phyloP scores from a whole-genome alignment of 805 yeast species.

The Soucietia sequanensis region DNA sequence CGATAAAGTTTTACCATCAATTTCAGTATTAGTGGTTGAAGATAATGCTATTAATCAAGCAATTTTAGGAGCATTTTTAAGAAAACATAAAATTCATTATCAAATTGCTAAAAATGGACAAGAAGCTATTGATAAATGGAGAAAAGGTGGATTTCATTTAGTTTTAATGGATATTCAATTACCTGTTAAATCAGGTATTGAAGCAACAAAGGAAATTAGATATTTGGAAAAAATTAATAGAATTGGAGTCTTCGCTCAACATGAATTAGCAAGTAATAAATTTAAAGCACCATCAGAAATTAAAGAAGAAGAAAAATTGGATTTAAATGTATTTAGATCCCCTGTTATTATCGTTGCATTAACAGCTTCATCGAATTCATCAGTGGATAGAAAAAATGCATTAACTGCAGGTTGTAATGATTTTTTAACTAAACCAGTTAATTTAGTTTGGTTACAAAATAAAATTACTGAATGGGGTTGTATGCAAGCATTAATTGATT shows the following conservation, averaged over 20 bases:
- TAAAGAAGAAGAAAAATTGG: slow-evolving; percentile 53
- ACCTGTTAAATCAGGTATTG: slow-evolving; percentile 94
- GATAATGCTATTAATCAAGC: slow-evolving; percentile 94
- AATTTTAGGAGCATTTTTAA: slow-evolving; percentile 83
- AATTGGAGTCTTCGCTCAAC: slow-evolving; percentile 64
- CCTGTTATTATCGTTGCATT: slow-evolving; percentile 98
- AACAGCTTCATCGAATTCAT: slow-evolving; percentile 82
- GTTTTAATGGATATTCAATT: slow-evolving; percentile 96
- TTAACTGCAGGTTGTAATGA: slow-evolving; percentile 97
- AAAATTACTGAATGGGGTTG: slow-evolving; percentile 98
- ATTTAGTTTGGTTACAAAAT: slow-evolving; percentile 87
- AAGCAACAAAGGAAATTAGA: slow-evolving; percentile 90
- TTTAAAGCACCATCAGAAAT: slow-evolving; percentile 12
- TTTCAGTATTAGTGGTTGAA: slow-evolving; percentile 90
- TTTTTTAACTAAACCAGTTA: slow-evolving; percentile 93
- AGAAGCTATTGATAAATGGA: slow-evolving; percentile 94
- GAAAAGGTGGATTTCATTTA: slow-evolving; percentile 89
- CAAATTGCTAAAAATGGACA: slow-evolving; percentile 90
- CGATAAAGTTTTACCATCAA: slow-evolving; percentile 77
- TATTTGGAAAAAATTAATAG: slow-evolving; percentile 75
- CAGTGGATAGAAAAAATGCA: slow-evolving; percentile 85
- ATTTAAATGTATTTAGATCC: slow-evolving; percentile 65
- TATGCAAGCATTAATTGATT: slow-evolving; percentile 96
- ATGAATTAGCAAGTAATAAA: slow-evolving; percentile 26
- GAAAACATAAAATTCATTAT: slow-evolving; percentile 80